Evolutionary conservation across 441 rosid species (phyloP), one percentile per base, ranked within the genome.

Genomic region (Populus hybrid): DNA sequence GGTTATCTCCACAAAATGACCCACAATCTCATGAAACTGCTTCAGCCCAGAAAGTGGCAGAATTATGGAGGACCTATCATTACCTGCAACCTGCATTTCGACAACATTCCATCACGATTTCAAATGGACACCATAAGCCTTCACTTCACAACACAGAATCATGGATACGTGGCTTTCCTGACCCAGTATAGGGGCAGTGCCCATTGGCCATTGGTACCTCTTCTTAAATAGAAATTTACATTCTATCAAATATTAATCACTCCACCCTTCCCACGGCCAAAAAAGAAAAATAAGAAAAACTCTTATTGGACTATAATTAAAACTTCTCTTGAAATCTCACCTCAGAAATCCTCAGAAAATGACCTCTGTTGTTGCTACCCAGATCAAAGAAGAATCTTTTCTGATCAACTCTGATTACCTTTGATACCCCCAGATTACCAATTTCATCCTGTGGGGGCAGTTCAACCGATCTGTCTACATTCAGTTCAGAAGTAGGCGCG

Each of bases 311-410:
- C 10, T 19, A 19, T 4, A 0, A 46, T 12, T 30, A 65, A 63
- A 70, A 32, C 61, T 65, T 34, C 70, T 36, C 69, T 14, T 34
- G 2, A 63, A 71, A 78, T 82, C 42, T 78, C 30, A 91, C 98
- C 97, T 95, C 98, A 71, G 99, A 95, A 83, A 95, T 93, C 85
- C 95, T 93, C 63, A 95, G 81, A 89, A 92, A 95, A 84, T 95
- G 97, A 24, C 99, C 99, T 73, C 98, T 85, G 87, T 90, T 95
- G 80, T 95, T 95, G 88, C 86, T 93, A 50, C 99, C 99, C 12
- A 95, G 97, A 88, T 95, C 99, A 83, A 92, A 95, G 95, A 93
- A 95, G 86, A 95, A 95, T 75, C 94, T 91, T 85, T 95, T 93
- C 85, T 93, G 97, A 74, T 95, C 98, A 35, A 86, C 99, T 88